Percentiles rank a stretch among this genome's conserved stretches.
Evolutionary conservation across 345 rosid genomes (phyloP).

Genomic region (Aquilaria malaccensis): DNA sequence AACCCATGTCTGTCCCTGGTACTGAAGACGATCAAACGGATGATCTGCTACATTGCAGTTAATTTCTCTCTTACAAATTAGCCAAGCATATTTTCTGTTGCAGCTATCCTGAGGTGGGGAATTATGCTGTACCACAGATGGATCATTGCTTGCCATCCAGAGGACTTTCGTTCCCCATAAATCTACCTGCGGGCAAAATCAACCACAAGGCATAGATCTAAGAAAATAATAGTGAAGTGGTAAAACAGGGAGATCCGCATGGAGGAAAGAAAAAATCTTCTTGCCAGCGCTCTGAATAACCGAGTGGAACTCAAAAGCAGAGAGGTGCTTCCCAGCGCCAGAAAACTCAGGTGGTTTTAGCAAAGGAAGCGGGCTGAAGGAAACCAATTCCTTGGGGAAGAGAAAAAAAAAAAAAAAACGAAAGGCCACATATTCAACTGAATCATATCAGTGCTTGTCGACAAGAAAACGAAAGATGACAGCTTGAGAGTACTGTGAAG

Average conservation of each 20-base stretch:
- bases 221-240: not conserved
- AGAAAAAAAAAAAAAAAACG: not conserved
- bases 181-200: slow-evolving; percentile 21
- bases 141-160: slow-evolving; percentile 19
- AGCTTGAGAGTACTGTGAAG: not conserved
- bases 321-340: slow-evolving; percentile 80
- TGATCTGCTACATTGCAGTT: slow-evolving; percentile 50
- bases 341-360: slow-evolving; percentile 60
- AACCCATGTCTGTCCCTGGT: slow-evolving; percentile 80
- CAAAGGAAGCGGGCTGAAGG: slow-evolving; percentile 62
- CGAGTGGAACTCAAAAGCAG: slow-evolving; percentile 81
- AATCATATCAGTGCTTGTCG: no score
- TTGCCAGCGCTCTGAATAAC: slow-evolving; percentile 61
- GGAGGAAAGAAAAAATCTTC: not conserved
- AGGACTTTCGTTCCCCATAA: slow-evolving; percentile 17
- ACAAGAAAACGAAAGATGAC: not conserved
- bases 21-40: slow-evolving; percentile 75
- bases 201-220: not conserved
- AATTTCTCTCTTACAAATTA: slow-evolving; percentile 36
- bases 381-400: slow-evolving; percentile 68
- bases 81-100: slow-evolving; percentile 84
- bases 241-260: not conserved
- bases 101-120: slow-evolving; percentile 44
- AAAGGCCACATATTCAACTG: not conserved
- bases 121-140: slow-evolving; percentile 25